Conservation (phyloP, 805 yeast species). For the Monosporozyma servazzii region DNA sequence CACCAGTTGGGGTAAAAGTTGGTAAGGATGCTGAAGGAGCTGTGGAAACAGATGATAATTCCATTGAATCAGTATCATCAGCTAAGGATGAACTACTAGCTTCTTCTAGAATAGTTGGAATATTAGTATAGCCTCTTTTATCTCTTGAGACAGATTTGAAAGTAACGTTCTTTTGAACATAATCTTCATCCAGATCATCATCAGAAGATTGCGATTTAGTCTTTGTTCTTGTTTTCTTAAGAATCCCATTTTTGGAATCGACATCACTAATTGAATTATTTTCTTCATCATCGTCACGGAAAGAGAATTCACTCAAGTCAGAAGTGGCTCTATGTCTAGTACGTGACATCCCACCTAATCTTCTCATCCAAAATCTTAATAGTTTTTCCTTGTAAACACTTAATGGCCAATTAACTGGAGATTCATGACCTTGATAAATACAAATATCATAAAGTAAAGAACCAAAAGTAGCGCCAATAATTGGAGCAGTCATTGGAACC, state of each 20-base stretch:
- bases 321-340: conserved; percentile 21
- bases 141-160: conserved; percentile 24
- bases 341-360: conserved; percentile 26
- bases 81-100: conserved; percentile 21
- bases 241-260: conserved; percentile 4
- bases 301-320: conserved; percentile 24
- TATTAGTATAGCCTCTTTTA: conserved; percentile 20
- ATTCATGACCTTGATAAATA: conserved; percentile 43
- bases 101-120: conserved; percentile 27
- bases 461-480: conserved; percentile 40
- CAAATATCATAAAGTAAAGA: conserved; percentile 44
- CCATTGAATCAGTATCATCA: conserved; percentile 11
- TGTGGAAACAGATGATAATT: conserved; percentile 9
- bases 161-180: conserved; percentile 22
- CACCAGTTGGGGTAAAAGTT: conserved; percentile 1
- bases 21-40: conserved; percentile 13
- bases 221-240: conserved; percentile 12
- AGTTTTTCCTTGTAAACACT: conserved; percentile 10
- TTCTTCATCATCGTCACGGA: conserved; percentile 15
- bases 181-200: conserved; percentile 9
- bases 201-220: conserved; percentile 9
- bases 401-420: conserved; percentile 40
- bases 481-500: conserved; percentile 46
- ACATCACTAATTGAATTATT: conserved; percentile 4
- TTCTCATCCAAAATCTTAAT: conserved; percentile 21